Evolutionary conservation across 352 stramenopile genomes (phyloP).

Genomic region (Saprolegnia diclina): DNA sequence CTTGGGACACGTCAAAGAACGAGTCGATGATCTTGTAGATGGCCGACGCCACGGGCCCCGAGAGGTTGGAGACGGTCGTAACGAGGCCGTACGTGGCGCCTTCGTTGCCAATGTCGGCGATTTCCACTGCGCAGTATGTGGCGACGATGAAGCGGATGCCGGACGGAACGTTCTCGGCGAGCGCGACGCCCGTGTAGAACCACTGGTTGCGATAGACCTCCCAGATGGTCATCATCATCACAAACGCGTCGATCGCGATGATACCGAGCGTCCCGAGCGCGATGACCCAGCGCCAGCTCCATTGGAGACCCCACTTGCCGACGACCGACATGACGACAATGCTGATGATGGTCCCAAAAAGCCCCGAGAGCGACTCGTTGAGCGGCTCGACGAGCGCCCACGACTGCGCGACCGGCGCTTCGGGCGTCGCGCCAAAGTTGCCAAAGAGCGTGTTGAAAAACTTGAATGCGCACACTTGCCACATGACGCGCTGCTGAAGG

Average conservation of each 20-base stretch:
- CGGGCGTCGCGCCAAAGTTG: slow-evolving; percentile 44
- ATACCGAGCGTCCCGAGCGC: slow-evolving; percentile 51
- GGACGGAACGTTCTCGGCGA: slow-evolving; percentile 45
- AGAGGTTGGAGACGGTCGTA: too few relatives aligned
- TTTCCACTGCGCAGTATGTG: slow-evolving; percentile 50
- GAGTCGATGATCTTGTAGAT: slow-evolving; percentile 50
- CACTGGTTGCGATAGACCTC: slow-evolving; percentile 42
- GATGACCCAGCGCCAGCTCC: too few relatives aligned
- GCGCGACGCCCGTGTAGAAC: too few relatives aligned
- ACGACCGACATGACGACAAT: slow-evolving; percentile 39
- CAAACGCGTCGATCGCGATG: slow-evolving; percentile 47
- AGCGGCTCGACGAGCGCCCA: slow-evolving; percentile 55
- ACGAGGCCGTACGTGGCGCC: too few relatives aligned
- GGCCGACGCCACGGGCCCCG: slow-evolving; percentile 38
- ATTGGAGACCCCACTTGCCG: slow-evolving; percentile 43
- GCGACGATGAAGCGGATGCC: slow-evolving; percentile 47
- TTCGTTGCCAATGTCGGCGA: too few relatives aligned
- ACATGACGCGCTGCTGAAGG: slow-evolving; percentile 46
- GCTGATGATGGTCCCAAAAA: slow-evolving; percentile 41
- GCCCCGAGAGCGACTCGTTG: slow-evolving; percentile 44
- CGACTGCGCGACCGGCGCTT: slow-evolving; percentile 39
- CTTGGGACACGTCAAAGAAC: slow-evolving; percentile 41
- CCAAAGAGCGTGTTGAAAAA: slow-evolving; percentile 49
- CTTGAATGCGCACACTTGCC: slow-evolving; percentile 46
- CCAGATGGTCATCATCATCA: slow-evolving; percentile 46